Evolutionary conservation across 768 basidiomycete genomes (phyloP).

Genomic region (Xerocomellus chrysenteron): DNA sequence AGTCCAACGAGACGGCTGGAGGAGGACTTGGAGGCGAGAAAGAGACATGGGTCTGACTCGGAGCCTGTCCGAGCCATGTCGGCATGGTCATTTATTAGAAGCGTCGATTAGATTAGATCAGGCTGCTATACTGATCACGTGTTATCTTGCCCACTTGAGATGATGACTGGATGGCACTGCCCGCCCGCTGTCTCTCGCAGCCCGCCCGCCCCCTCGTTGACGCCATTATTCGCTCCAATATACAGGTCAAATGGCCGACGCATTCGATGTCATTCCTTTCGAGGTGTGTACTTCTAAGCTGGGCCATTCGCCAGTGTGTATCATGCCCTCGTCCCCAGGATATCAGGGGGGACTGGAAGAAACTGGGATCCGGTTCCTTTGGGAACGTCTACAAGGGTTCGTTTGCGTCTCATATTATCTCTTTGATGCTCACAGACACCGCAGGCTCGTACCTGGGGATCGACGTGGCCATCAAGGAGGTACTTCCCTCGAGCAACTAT

Average conservation of each 20-base stretch:
- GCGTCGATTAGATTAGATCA: constrained; percentile 16
- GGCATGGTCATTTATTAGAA: constrained; percentile 1
- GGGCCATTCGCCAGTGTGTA: not conserved
- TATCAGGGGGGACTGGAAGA: constrained; percentile 86
- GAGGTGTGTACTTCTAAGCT: constrained; percentile 48
- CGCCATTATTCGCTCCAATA: not conserved
- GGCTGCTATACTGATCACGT: constrained; percentile 19
- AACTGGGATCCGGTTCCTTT: constrained; percentile 89
- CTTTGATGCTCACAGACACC: constrained; percentile 1
- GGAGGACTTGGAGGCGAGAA: constrained; percentile 30
- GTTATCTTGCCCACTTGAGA: constrained; percentile 15
- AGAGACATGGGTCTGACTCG: not conserved
- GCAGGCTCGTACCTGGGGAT: constrained; percentile 91
- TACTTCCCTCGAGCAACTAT: constrained; percentile 86
- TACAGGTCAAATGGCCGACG: constrained; percentile 47
- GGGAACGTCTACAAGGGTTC: constrained; percentile 83
- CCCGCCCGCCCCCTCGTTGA: not conserved
- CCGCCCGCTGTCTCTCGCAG: constrained; percentile 1
- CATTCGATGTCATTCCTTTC: constrained; percentile 87
- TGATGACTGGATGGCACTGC: not conserved
- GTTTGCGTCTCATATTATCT: constrained; percentile 7
- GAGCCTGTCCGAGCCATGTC: not conserved
- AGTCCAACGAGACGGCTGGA: constrained; percentile 39
- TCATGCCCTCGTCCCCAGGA: constrained; percentile 48
- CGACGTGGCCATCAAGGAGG: constrained; percentile 95